phyloP scores from a whole-genome alignment of 768 basidiomycete species.

The Lactifluus volemus region DNA sequence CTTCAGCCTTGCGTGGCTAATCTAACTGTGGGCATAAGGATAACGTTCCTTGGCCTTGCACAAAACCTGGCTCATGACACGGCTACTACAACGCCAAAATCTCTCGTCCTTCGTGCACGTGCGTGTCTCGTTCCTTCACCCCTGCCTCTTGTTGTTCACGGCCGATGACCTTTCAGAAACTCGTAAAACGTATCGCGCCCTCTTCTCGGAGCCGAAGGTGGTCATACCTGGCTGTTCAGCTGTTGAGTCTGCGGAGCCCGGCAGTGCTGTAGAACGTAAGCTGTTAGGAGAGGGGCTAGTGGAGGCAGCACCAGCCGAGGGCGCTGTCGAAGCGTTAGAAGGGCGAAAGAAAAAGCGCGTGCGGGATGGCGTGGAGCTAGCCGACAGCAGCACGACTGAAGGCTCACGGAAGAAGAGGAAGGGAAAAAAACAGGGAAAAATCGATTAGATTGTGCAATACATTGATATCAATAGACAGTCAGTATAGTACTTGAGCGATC shows the following conservation, averaged over 20 bases:
- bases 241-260: neutral
- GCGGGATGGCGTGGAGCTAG: neutral
- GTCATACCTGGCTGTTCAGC: slow-evolving; percentile 38
- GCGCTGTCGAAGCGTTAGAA: neutral
- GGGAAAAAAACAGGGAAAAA: neutral
- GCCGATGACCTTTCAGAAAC: slow-evolving; percentile 43
- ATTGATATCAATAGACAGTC: neutral
- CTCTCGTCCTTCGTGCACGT: slow-evolving; percentile 68
- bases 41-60: slow-evolving; percentile 55
- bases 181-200: slow-evolving; percentile 70
- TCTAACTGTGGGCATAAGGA: slow-evolving; percentile 31
- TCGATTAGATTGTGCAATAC: no score
- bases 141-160: neutral
- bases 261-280: neutral
- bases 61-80: slow-evolving; percentile 62
- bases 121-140: slow-evolving; percentile 25
- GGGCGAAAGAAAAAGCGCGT: slow-evolving; percentile 4
- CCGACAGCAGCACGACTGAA: neutral
- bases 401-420: slow-evolving; percentile 16
- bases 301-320: neutral
- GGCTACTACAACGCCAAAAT: slow-evolving; percentile 51
- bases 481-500: neutral
- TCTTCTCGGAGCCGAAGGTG: slow-evolving; percentile 65
- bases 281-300: neutral
- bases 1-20: neutral